Base-by-base conservation (phyloP, 208 protist species). In the Trypanosoma theileri region DNA sequence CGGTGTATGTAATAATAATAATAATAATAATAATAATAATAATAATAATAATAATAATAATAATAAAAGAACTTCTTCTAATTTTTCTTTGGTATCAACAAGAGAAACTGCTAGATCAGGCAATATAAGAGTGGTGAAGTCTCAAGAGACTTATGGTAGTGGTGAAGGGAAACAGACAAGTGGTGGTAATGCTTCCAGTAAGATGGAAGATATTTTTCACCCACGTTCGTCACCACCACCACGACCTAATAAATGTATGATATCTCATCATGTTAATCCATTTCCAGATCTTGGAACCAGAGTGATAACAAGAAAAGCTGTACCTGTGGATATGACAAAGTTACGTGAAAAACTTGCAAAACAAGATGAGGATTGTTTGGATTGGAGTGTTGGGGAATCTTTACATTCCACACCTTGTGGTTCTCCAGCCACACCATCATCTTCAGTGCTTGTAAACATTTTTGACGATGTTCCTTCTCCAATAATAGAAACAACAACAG, bases 201-300 rank as follows among this genome's bases (percentile, higher is more conserved):
- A 52, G 1, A 53, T 24, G 19, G 22, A 12, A 12, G 48, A 22
- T 35, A 41, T 6, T 16, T 7, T 19, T 8, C 21, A 26, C 12
- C 58, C 42, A n/a, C 59, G 51, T 19, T 58, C 51, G 11, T 76
- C 66, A 22, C 73, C 65, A 24, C 73, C 65, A 14, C 63, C 71
- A 51, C 71, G 71, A 21, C 51, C 62, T 22, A 57, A 50, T 17
- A 50, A 17, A 11, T 51, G 28, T 35, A 35, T 8, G 6, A 35
- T 35, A 6, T 35, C 28, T 35, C 4, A 6, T 35, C 1, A 35
- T 35, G 28, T 35, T 35, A 35, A 8, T 35, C 6, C 28, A 35
- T 8, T 35, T 35, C 6, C 28, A 35, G 6, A 35, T 35, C 1
- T 35, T 35, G 28, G 6, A 35, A 35, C 1, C 1, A 35, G 28